A percentile compares a stretch with the other conserved stretches of the same genome.
phyloP scores from a whole-genome alignment of 2,329 filamentous ascomycete species.

The Shiraia bambusicola region DNA sequence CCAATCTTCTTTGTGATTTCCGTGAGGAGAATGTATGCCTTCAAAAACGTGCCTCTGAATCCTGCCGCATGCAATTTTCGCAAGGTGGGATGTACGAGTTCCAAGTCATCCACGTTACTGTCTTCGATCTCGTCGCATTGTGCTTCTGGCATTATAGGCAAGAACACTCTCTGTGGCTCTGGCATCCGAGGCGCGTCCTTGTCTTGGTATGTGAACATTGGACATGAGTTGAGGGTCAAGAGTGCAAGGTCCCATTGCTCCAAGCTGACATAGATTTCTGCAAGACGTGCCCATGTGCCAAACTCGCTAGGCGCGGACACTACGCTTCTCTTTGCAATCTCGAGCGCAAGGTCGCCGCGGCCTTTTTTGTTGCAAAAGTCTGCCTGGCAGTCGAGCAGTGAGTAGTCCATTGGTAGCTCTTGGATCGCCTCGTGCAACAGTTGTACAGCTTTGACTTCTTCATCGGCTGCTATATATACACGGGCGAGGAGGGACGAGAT shows the following conservation, averaged over 20 bases:
- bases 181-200: slow-evolving; percentile 95
- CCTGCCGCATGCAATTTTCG: slow-evolving; percentile 81
- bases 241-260: slow-evolving; percentile 97
- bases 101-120: slow-evolving; percentile 73
- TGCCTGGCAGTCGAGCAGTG: slow-evolving; percentile 91
- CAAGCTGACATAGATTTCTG: slow-evolving; percentile 88
- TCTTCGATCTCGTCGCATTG: slow-evolving; percentile 95
- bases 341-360: slow-evolving; percentile 80
- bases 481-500: slow-evolving; percentile 90
- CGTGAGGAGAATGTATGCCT: slow-evolving; percentile 90
- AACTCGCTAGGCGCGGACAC: slow-evolving; percentile 96
- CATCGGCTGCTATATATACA: slow-evolving; percentile 90
- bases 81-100: slow-evolving; percentile 84
- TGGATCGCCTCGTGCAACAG: slow-evolving; percentile 85
- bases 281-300: slow-evolving; percentile 90
- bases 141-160: slow-evolving; percentile 86
- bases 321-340: slow-evolving; percentile 91
- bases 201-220: slow-evolving; percentile 99
- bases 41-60: slow-evolving; percentile 93
- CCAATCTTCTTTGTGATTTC: slow-evolving; percentile 96
- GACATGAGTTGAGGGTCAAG: slow-evolving; percentile 94
- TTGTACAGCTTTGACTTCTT: slow-evolving; percentile 93
- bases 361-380: slow-evolving; percentile 89
- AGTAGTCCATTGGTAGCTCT: slow-evolving; percentile 95
- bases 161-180: slow-evolving; percentile 81